Conservation (phyloP, 306 rosid species). For the Cucurbita argyrosperma region DNA sequence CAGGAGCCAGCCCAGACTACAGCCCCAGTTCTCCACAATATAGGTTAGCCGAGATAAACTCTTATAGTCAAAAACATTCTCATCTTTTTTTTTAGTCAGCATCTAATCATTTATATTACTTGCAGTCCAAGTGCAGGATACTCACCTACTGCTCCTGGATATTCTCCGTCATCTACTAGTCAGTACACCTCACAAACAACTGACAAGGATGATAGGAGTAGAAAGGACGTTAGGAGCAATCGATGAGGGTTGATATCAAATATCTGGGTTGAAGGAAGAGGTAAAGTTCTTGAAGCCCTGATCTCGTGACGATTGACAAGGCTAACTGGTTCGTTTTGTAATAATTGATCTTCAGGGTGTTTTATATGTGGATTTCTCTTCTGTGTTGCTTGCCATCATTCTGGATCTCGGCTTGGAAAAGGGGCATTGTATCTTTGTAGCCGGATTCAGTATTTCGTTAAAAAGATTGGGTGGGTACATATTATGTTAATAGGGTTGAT, state of each 20-base stretch:
- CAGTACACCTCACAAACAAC: conserved; percentile 86
- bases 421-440: not conserved
- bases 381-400: not conserved
- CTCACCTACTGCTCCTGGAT: conserved; percentile 97
- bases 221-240: conserved; percentile 46
- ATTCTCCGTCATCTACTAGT: conserved; percentile 91
- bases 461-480: not conserved
- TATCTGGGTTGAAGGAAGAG: not conserved
- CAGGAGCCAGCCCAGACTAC: conserved; percentile 81
- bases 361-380: not conserved
- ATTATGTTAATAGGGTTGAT: not conserved
- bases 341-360: not conserved
- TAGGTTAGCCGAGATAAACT: conserved; percentile 33
- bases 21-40: conserved; percentile 89
- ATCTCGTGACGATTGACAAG: not conserved
- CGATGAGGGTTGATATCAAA: conserved; percentile 22
- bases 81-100: not conserved
- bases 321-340: not conserved
- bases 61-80: not conserved
- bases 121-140: conserved; percentile 94
- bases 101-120: not conserved
- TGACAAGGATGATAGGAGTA: conserved; percentile 26
- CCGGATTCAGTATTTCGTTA: not conserved
- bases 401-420: not conserved
- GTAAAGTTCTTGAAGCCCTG: conserved; percentile 1